Percentiles rank a stretch among this genome's conserved stretches.
These are phyloP conservation scores for Xerocomus brunneocitrinus DNA, from an alignment of 768 basidiomycete species.

Conservation along the genomic window DNA sequence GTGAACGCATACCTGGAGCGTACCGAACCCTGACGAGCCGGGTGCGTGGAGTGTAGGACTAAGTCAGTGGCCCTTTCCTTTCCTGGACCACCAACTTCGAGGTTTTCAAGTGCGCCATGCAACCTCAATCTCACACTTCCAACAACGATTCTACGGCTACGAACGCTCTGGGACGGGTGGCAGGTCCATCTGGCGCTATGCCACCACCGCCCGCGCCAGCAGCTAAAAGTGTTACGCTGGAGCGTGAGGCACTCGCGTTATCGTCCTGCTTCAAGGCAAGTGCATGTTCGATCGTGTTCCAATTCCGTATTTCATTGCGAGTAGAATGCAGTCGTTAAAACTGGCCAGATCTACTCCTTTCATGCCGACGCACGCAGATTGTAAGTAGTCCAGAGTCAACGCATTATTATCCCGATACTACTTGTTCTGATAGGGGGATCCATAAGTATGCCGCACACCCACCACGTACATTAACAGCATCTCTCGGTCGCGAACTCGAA, in stretches of 20 bases:
- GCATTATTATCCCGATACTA: background rate
- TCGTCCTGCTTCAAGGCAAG: slow-evolving; percentile 54
- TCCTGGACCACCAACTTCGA: slow-evolving; percentile 12
- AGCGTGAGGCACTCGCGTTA: slow-evolving; percentile 62
- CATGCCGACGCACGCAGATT: slow-evolving; percentile 61
- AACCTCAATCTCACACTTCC: slow-evolving; percentile 34
- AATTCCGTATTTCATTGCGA: background rate
- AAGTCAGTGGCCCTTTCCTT: slow-evolving; percentile 18
- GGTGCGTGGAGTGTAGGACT: no score
- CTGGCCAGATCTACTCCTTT: slow-evolving; percentile 67
- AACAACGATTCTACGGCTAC: slow-evolving; percentile 13
- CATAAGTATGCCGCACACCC: slow-evolving; percentile 55
- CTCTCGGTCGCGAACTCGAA: slow-evolving; percentile 70
- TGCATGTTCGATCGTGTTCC: background rate
- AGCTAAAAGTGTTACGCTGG: slow-evolving; percentile 41
- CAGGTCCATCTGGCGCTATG: slow-evolving; percentile 38
- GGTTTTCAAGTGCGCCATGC: slow-evolving; percentile 31
- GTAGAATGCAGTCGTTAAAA: slow-evolving; percentile 63
- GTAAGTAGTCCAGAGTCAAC: slow-evolving; percentile 36
- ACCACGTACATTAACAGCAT: slow-evolving; percentile 57
- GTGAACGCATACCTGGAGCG: slow-evolving; percentile 1
- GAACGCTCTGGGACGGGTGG: slow-evolving; percentile 22
- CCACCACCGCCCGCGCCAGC: slow-evolving; percentile 48
- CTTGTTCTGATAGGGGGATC: slow-evolving; percentile 43
- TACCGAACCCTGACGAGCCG: background rate